Evolutionary conservation across 2,329 filamentous ascomycete species (phyloP), one percentile per base, ranked within the genome.

Genomic region (Nothophoma quercina): DNA sequence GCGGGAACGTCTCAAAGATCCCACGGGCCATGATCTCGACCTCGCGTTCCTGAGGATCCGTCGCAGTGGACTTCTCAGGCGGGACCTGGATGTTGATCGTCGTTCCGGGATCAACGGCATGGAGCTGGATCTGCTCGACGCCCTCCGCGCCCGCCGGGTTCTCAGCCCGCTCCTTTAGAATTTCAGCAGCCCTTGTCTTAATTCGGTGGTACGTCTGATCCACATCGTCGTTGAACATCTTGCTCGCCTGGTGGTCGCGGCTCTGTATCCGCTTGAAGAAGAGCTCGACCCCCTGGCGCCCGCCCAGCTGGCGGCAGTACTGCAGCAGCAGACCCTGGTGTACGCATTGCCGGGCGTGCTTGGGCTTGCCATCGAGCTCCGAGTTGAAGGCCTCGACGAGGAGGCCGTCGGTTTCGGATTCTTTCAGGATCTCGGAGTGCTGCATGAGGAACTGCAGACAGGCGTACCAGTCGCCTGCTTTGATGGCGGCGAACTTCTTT

Each of bases 201-300:
- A 99, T 98, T 46, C 88, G 86, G 66, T 82, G 81, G 75, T 96
- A 97, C 3, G 93, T 98, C 30, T 88, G 87, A 68, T 91, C 88
- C 35, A 99, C 93, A 72, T 99, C 95, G 74, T 96, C 93, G 72
- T 85, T 86, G 80, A 99, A 99, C 35, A 98, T 83, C 35, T 90
- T 91, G 67, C 90, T 88, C 6, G 95, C 96, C 76, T 96, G 89
- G 76, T 99, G 93, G 25, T 88, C 90, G 64, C 86, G 86, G 3
- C 90, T 96, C 18, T 90, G 95, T 73, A 99, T 93, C 51, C 93
- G 89, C 78, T 95, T 96, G 84, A 99, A 99, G 81, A 99, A 99
- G 23, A 98, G 78, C 5, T 86, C 84, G 7, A 97, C 92, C 18
- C 93, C 93, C 66, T 98, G 91, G 60, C 85, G 86, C 54, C 93